Evolutionary conservation across 345 rosid species (phyloP), one percentile per base, ranked within the genome.

Genomic region (Litchi chinensis): DNA sequence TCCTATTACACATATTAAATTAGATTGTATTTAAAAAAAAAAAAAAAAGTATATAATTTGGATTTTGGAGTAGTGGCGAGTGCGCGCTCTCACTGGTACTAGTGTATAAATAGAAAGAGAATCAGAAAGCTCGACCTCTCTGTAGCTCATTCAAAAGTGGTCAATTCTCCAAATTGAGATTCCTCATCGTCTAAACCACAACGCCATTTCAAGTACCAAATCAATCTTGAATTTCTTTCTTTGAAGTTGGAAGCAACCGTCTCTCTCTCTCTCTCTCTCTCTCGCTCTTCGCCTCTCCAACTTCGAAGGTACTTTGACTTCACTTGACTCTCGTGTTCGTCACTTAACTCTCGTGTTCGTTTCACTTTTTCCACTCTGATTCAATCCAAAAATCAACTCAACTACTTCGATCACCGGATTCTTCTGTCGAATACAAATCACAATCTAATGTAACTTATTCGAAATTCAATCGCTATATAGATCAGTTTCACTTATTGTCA

Each of bases 241-340:
- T 32, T 46, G n/a, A 70, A 32, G 13, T 48, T 28, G 6, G 46
- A 1, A 41, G 40, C 24, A 62, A 63, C 15, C 59, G 24, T 24
- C 69, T 26, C 37, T 8, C 21, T 60, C 68, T 24, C 18, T 9
- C 13, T 11, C 76, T 73, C 69, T 26, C 37, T 8, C 21, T 60
- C 68, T 24, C 18, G n/a, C 13, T 11, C 65, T 73, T 18, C 52
- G 12, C 5, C 12, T 73, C 67, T 21, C n/a, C 41, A 40, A 60
- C 16, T n/a, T 73, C 44, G 24, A n/a, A 62, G 77, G 77, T 74
- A 52, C 24, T 12, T 73, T 41, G 16, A 39, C 22, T 59, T 59
- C 52, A 22, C 28, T 57, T n/a, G 21, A 37, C 18, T 74, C n/a
- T 24, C 65, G 59, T 62, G 28, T 41, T 62, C 21, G 12, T 46